Base-by-base conservation (phyloP, 2,329 filamentous ascomycete genomes). In the Verticillium tricorpus region DNA sequence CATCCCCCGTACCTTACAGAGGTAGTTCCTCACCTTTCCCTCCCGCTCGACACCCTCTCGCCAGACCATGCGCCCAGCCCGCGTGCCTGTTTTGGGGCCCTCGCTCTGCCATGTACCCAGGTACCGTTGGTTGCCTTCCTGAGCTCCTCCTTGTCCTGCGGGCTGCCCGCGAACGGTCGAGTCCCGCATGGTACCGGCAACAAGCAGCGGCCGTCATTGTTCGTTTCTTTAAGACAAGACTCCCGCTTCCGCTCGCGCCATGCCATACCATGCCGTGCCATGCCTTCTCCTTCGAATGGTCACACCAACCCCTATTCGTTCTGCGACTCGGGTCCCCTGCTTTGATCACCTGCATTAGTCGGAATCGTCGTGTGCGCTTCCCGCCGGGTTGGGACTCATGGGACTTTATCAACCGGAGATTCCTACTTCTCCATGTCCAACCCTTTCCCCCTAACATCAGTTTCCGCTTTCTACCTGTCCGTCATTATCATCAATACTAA, bases 281-380 rank as follows among this genome's bases (percentile, higher is more conserved):
- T 45, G 19, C 15, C 39, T n/a, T 45, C 45, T 52, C 8, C 19
- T 52, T 52, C 15, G 9, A 19, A 11, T 22, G 45, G 45, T 58
- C 63, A 63, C 37, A 56, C 58, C 22, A 45, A 61, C 63, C 35
- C 56, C 61, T 60, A 35, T 57, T 56, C 63, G 58, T 54, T 58
- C 37, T 35, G 25, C 59, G 58, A 59, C 61, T 37, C 58, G 28
- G 40, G 65, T 66, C 65, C 64, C 56, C 64, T 66, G 65, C 64
- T 58, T 59, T 55, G 64, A 61, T 66, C 65, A 66, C 65, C 65
- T 66, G 65, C 60, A 61, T 64, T 54, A 39, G 34, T 56, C 12
- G 14, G 15, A 28, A 52, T 52, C 45, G 45, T 52, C 54, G 25
- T 56, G 54, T 56, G 54, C 14, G 22, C 54, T 34, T 56, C 19